Base-by-base conservation (phyloP, 805 yeast genomes). In the Torulaspora microellipsoides region DNA sequence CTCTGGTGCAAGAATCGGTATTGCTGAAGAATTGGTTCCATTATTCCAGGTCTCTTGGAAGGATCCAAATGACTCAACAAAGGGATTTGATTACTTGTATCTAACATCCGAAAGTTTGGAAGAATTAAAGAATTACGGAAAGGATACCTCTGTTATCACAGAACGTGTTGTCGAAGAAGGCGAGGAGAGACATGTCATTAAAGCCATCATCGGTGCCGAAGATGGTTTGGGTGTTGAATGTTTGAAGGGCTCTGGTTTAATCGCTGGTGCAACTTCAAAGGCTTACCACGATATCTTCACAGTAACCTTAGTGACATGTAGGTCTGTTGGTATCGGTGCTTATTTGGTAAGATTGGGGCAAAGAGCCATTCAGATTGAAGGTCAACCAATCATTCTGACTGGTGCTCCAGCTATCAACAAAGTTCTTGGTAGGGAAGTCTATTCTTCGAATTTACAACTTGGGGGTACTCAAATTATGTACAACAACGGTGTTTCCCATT, bases 291-390 rank as follows among this genome's bases (percentile, higher is more conserved):
- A 93, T 64, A 93, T 93, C 51, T 93, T 93, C 75, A 93, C 99
- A 15, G 80, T 90, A 47, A 91, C 99, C n/a, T 76, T 93, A 66
- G 99, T 93, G 43, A 93, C 99, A n/a, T 90, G 98, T 73, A 83
- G 99, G 77, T 90, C 98, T 40, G 99, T 93, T 60, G 99, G 99
- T 83, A 93, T 93, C 67, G 99, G 99, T 75, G 99, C 99, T 36
- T 93, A 93, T 65, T 76, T 93, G 65, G 99, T 93, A 33, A 85
- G 99, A 70, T 77, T 93, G 55, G 99, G 99, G 61, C 98, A 93
- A 76, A 85, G 99, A 76, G 95, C 98, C 34, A 90, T 93, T 59
- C 99, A 93, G 73, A 85, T 93, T 58, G 97, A 93, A 68, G 99
- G 99, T 34, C 98, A 93, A 71, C 99, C 99, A 43, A 88, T 93